phyloP scores from a whole-genome alignment of 2,329 filamentous ascomycete genomes.

The Fusarium sp. region DNA sequence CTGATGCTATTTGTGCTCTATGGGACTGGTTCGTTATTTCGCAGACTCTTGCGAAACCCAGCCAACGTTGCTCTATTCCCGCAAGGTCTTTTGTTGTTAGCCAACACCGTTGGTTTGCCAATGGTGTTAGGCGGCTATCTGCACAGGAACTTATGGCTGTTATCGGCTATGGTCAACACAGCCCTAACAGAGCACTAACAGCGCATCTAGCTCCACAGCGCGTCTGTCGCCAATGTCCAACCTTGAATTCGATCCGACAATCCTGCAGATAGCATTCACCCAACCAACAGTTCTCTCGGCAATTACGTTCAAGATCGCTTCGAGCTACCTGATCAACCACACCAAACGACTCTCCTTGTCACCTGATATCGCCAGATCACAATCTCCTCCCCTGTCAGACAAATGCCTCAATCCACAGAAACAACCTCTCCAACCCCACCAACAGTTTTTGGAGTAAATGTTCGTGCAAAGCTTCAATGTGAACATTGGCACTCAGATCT shows the following conservation, averaged over 20 bases:
- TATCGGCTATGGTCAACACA: neutral
- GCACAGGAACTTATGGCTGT: neutral
- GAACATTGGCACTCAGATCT: conserved; percentile 19
- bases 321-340: neutral
- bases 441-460: conserved; percentile 4
- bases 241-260: neutral
- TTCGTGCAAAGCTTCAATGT: conserved; percentile 7
- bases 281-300: neutral
- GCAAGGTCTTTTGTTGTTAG: neutral
- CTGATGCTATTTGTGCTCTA: neutral
- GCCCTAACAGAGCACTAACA: neutral
- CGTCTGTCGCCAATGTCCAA: neutral
- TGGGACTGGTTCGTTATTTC: neutral
- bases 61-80: neutral
- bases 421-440: fast-evolving
- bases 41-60: neutral
- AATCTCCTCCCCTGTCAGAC: neutral
- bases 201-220: too few species aligned
- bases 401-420: conserved; percentile 9
- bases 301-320: neutral
- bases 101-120: neutral
- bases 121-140: neutral
- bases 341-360: fast-evolving
- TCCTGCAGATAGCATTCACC: neutral
- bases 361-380: neutral